Evolutionary conservation across 2,329 filamentous ascomycete species (phyloP), one percentile per base, ranked within the genome.

Genomic region (Pseudogymnoascus verrucosus): DNA sequence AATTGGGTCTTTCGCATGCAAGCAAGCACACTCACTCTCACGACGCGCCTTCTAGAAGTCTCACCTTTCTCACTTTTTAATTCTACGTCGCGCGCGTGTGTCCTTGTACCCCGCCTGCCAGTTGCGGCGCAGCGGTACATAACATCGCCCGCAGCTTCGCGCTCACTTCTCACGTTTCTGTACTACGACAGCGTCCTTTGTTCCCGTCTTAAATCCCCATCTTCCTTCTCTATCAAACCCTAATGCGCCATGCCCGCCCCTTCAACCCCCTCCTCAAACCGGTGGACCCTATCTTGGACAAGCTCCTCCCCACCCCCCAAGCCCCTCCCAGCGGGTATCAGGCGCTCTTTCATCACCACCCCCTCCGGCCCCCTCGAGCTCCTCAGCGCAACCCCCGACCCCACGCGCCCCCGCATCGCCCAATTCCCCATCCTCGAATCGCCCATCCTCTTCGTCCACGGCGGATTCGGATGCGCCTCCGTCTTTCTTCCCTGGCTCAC

Each of bases 401-500:
- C 21, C 21, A 23, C 44, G 12, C 47, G 64, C 19, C 10, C 54
- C 12, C 28, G 26, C 11, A 37, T 16, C 28, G 26, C 34, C 2
- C 14, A 12, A 3, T 19, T 36, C 11, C 34, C 16, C 8, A 16
- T 26, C 26, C 59, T 36, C 14, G 68, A 69, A 28, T 71, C 71
- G 16, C 70, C 72, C 2, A 67, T 79, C 26, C 73, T 78, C 69
- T 78, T 79, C 71, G 71, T 73, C 36, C 77, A 79, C 64, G 76
- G 76, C 64, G 70, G 69, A n/a, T 72, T 78, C 65, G 78, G 77
- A 23, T 74, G 69, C 51, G 78, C 77, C 1, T 66, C 71, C 4
- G 71, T 77, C 31, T 80, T 76, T 73, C 66, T 76, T 12, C 63
- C 71, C 7, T 77, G 75, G 68, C 75, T 79, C 71, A 65, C 66